A percentile compares a stretch with the other conserved stretches of the same genome.
Conservation (phyloP, 2,329 filamentous ascomycete genomes). For the Penicillium polonicum region DNA sequence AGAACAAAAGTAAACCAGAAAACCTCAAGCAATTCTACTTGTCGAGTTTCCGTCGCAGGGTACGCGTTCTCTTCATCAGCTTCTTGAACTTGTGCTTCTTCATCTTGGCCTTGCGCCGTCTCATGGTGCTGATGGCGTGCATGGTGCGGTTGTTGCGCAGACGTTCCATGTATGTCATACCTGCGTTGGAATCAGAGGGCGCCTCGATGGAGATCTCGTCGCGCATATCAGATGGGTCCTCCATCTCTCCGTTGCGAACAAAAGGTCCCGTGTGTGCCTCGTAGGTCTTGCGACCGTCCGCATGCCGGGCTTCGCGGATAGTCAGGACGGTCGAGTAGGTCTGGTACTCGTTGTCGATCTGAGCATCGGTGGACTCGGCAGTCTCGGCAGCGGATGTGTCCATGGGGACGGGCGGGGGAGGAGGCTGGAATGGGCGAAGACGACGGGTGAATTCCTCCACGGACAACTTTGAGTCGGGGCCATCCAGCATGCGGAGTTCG, state of each 20-base stretch:
- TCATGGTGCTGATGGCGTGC: slow-evolving; percentile 83
- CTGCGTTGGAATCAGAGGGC: slow-evolving; percentile 41
- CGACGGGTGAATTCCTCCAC: slow-evolving; percentile 67
- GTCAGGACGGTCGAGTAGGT: slow-evolving; percentile 52
- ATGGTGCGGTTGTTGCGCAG: slow-evolving; percentile 61
- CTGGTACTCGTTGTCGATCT: slow-evolving; percentile 37
- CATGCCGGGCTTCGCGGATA: slow-evolving; percentile 53
- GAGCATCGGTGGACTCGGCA: slow-evolving; percentile 41
- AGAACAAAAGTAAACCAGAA: slow-evolving; percentile 12
- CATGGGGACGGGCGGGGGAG: slow-evolving; percentile 70
- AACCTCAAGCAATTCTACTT: slow-evolving; percentile 41
- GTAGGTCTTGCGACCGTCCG: slow-evolving; percentile 53
- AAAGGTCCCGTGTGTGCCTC: slow-evolving; percentile 53
- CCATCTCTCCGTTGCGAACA: slow-evolving; percentile 40
- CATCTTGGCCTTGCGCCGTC: slow-evolving; percentile 95
- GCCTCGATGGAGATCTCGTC: slow-evolving; percentile 55
- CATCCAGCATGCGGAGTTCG: slow-evolving; percentile 48
- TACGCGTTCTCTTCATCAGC: slow-evolving; percentile 88
- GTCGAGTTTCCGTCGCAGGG: slow-evolving; percentile 80
- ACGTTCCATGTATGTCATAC: slow-evolving; percentile 63
- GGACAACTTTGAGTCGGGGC: slow-evolving; percentile 64
- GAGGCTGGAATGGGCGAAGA: slow-evolving; percentile 78
- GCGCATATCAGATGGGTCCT: slow-evolving; percentile 33
- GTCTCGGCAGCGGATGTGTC: slow-evolving; percentile 33
- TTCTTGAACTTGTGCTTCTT: slow-evolving; percentile 99